Conservation (phyloP, 1,139 yeast species). For the Yamadazyma diospyri region DNA sequence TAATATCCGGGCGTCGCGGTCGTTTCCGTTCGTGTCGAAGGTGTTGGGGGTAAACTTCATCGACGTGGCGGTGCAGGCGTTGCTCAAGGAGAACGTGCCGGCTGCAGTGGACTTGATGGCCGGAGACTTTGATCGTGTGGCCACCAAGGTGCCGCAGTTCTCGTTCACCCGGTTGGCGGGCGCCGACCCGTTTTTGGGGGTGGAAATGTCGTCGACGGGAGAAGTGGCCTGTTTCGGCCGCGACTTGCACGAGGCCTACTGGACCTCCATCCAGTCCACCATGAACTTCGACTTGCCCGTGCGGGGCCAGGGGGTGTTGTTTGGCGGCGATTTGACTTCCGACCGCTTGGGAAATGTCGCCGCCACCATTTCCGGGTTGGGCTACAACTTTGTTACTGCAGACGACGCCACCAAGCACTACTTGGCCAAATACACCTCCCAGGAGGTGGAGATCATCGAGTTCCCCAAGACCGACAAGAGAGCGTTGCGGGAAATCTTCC, state of each 20-base stretch:
- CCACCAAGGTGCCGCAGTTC: constrained; percentile 96
- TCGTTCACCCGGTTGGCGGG: constrained; percentile 98
- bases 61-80: constrained; percentile 88
- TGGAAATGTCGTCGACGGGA: constrained; percentile 98
- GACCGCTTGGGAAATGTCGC: constrained; percentile 75
- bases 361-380: constrained; percentile 61
- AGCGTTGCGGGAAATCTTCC: constrained; percentile 89
- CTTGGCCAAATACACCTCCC: constrained; percentile 47
- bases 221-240: constrained; percentile 96
- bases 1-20: constrained; percentile 96
- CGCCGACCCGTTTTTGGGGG: constrained; percentile 98
- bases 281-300: constrained; percentile 93
- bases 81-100: constrained; percentile 70
- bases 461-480: constrained; percentile 94
- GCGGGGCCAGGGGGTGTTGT: constrained; percentile 84
- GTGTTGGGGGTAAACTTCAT: constrained; percentile 92
- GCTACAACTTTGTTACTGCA: constrained; percentile 80
- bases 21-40: constrained; percentile 98
- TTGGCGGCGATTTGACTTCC: constrained; percentile 87
- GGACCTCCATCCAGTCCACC: constrained; percentile 95
- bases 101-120: constrained; percentile 68
- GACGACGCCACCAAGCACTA: constrained; percentile 68
- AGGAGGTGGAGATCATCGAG: constrained; percentile 63
- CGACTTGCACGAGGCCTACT: constrained; percentile 84
- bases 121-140: constrained; percentile 67